Base-by-base conservation (phyloP, 768 basidiomycete species). In the Termitomyces sp. region DNA sequence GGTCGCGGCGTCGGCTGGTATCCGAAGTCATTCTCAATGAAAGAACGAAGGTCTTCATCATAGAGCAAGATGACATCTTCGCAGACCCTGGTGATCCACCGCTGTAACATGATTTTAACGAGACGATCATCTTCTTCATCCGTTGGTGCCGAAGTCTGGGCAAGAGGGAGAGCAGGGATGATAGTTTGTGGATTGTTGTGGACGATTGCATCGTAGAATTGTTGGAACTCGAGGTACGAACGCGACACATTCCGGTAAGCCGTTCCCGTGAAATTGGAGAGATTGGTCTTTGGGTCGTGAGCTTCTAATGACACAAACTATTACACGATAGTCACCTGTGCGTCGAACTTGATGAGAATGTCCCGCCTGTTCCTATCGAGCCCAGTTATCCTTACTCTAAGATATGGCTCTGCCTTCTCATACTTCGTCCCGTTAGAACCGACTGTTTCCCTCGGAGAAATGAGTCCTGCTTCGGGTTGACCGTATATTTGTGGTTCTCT, bases 111-210 rank as follows among this genome's bases (percentile, higher is more conserved):
- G 59, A 95, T 89, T 69, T 90, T 90, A 33, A 99, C 93, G 2
- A 99, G 80, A 20, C 97, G 82, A 70, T 98, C 97, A 71, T 99
- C 97, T 73, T 98, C 97, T 73, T 98, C 97, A 67, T 98, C 97
- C 13, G 93, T 94, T 26, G 93, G 89, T 2, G 97, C 97, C 13
- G 95, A 98, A 0, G 95, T 98, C 63, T 96, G 93, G 0, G 95
- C 85, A n/a, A 98, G 80, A 1, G 97, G 97, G 14, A 99, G 80
- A 4, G 97, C 97, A 8, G 97, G 93, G 16, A 98, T 80, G 64
- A 99, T 97, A 28, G 95, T 96, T 68, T 98, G 97, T 0, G 97
- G 97, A 69, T 92, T 95, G 71, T 83, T 93, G 65, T 88, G 82
- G 32, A 94, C 82, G 64, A 96, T 81, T 49, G 94, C 82, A 49